Evolutionary conservation across 495 filamentous ascomycete species (phyloP), one percentile per base, ranked within the genome.

Genomic region (Neurospora discreta): DNA sequence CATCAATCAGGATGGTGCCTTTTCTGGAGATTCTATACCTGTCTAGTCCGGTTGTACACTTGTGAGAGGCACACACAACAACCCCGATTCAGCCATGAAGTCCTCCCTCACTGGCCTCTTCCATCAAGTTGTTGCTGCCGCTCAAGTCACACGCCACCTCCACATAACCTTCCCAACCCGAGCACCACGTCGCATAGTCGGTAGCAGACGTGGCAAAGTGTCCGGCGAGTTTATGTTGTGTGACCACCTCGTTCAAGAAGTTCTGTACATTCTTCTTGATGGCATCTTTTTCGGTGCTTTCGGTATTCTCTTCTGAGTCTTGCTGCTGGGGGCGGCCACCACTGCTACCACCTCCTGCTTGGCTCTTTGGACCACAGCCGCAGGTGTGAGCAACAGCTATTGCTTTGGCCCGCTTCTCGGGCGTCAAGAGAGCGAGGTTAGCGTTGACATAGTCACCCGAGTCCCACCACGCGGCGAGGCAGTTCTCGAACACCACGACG

Each of bases 401-500:
- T 15, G 75, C 77, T 44, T 75, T 72, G n/a, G 13, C 44, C 39
- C 60, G 69, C 15, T 77, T 52, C 33, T 70, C 70, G 20, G n/a
- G 46, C 0, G 75, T 39, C n/a, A 75, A 69, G 6, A 26, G 44
- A 26, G 39, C 69, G 11, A 76, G 30, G 36, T 76, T 76, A 9
- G 36, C 46, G 26, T 42, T 30, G 36, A 76, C 75, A 52, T 76
- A 74, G 52, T 65, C 52, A 39, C 36, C 41, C 5, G 71, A 70
- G 44, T 72, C 70, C 74, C 77, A 79, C 74, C 77, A 79, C 36
- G 71, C 68, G 10, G 16, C 52, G 43, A 65, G 73, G 9, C 18
- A 65, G 68, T 80, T 78, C 72, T 80, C 79, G 43, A 78, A 80
- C 6, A 75, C 71, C 5, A 76, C 76, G 13, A 80, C 71, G 18